These are phyloP conservation scores for Calonectria naviculata DNA, from an alignment of 2,329 filamentous ascomycete species.

Conservation along the genomic window DNA sequence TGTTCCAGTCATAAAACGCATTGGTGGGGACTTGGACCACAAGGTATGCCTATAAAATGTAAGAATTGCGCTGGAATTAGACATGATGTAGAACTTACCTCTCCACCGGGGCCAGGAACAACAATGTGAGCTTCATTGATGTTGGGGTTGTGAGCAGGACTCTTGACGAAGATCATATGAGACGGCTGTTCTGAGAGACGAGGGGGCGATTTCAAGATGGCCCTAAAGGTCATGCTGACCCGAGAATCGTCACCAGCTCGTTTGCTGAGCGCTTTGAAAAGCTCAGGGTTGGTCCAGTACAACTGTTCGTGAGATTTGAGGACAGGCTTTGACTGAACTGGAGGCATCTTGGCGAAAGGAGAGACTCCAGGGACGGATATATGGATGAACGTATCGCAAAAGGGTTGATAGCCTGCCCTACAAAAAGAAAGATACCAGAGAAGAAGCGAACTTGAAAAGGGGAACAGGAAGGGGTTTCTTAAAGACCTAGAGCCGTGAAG, in stretches of 20 bases:
- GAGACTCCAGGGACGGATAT: too few species aligned
- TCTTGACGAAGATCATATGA: not conserved
- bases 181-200: not conserved
- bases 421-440: not conserved
- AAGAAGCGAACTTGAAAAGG: too few species aligned
- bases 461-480: not conserved
- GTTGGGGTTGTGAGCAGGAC: not conserved
- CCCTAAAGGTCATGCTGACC: not conserved
- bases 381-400: too few species aligned
- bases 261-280: not conserved
- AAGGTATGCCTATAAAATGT: not conserved
- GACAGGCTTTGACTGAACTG: not conserved
- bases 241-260: not conserved
- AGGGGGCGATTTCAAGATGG: not conserved
- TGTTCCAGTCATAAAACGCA: not conserved
- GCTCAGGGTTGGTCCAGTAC: not conserved
- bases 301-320: not conserved
- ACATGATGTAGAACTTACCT: conserved; percentile 2
- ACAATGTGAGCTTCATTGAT: not conserved
- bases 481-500: not conserved
- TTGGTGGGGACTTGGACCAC: not conserved
- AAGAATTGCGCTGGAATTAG: not conserved
- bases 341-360: not conserved
- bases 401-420: too few species aligned
- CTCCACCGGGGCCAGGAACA: conserved; percentile 4